A percentile compares a stretch with the other conserved stretches of the same genome.
Evolutionary conservation across 805 yeast species (phyloP).

Genomic region (Cyberlindnera petersonii): DNA sequence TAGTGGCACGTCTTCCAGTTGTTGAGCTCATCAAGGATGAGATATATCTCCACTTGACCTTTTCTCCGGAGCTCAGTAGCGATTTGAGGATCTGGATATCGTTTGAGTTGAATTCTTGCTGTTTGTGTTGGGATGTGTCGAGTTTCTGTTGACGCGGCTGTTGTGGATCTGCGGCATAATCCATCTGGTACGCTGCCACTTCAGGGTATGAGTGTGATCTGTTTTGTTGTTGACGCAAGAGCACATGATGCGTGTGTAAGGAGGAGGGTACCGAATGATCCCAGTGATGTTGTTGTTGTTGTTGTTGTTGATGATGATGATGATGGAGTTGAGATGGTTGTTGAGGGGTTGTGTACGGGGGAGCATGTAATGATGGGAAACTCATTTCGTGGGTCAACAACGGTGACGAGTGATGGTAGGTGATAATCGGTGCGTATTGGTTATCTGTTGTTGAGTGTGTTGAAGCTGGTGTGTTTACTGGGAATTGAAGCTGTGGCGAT

Average conservation of each 20-base stretch:
- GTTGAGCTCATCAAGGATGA: constrained; percentile 39
- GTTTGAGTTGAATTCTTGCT: constrained; percentile 30
- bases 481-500: constrained; percentile 2
- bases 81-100: constrained; percentile 45
- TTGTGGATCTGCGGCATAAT: too few species aligned
- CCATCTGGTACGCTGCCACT: too few species aligned
- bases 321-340: background rate
- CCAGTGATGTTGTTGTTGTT: constrained; percentile 1
- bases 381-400: background rate
- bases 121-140: background rate
- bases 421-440: background rate
- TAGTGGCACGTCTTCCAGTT: constrained; percentile 34
- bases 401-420: background rate
- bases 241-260: background rate
- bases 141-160: background rate
- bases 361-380: background rate
- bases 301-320: background rate
- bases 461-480: background rate
- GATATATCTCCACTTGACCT: constrained; percentile 57
- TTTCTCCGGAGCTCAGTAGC: constrained; percentile 48
- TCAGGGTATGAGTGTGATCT: constrained; percentile 4
- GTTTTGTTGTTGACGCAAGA: background rate
- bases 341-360: background rate
- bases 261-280: too few species aligned
- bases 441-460: constrained; percentile 1